phyloP scores from a whole-genome alignment of 495 filamentous ascomycete species.

The Pseudevernia furfuracea region DNA sequence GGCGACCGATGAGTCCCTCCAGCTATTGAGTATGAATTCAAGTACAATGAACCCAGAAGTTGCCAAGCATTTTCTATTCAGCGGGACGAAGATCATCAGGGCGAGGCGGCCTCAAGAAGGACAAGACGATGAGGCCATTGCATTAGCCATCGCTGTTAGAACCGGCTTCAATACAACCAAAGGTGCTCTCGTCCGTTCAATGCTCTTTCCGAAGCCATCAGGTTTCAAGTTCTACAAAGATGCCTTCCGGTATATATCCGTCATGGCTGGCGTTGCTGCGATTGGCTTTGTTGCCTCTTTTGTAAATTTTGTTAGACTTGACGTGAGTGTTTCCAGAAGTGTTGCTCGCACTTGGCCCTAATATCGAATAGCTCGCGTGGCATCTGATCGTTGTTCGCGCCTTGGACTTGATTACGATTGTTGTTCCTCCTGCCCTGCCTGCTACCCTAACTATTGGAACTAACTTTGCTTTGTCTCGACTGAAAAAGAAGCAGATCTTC shows the following conservation, averaged over 20 bases:
- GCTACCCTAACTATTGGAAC: constrained; percentile 95
- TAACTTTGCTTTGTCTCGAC: constrained; percentile 81
- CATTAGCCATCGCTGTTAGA: constrained; percentile 81
- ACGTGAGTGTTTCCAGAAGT: constrained; percentile 36
- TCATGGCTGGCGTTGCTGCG: constrained; percentile 85
- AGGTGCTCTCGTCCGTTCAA: constrained; percentile 89
- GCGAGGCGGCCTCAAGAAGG: constrained; percentile 79
- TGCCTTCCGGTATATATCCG: constrained; percentile 95
- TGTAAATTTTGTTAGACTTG: constrained; percentile 81
- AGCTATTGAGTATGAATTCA: constrained; percentile 62
- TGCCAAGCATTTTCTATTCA: constrained; percentile 84
- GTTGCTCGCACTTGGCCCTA: constrained; percentile 19
- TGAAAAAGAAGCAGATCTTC: constrained; percentile 84
- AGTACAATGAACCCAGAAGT: constrained; percentile 71
- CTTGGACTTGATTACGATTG: constrained; percentile 93
- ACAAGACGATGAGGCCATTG: constrained; percentile 82
- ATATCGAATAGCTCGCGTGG: constrained; percentile 56
- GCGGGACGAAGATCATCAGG: constrained; percentile 90
- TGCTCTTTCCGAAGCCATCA: constrained; percentile 97
- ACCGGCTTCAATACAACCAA: constrained; percentile 98
- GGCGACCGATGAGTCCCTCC: constrained; percentile 72
- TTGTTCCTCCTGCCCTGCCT: constrained; percentile 93
- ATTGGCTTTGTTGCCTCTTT: constrained; percentile 87
- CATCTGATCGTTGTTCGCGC: constrained; percentile 86
- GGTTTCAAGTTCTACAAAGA: constrained; percentile 98